These are phyloP conservation scores for Passiflora organensis DNA, from an alignment of 345 rosid species.

Conservation along the genomic window DNA sequence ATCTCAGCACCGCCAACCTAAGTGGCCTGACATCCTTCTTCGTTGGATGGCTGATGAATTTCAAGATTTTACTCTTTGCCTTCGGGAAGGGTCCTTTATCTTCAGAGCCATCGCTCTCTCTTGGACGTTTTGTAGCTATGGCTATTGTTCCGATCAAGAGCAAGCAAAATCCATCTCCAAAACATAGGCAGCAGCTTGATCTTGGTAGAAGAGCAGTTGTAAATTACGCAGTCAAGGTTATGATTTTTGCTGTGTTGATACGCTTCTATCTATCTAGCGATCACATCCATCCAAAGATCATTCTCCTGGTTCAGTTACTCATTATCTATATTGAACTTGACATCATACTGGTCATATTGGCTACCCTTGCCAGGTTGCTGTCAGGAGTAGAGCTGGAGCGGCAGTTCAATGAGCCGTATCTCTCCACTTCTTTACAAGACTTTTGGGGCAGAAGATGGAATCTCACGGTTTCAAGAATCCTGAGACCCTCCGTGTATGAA, in stretches of 20 bases:
- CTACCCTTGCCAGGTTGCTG: constrained; percentile 32
- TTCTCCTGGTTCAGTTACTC: constrained; percentile 29
- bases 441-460: constrained; percentile 29
- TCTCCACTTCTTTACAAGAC: constrained; percentile 25
- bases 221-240: constrained; percentile 30
- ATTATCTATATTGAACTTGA: constrained; percentile 44
- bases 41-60: constrained; percentile 22
- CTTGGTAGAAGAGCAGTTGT: constrained; percentile 10
- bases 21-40: constrained; percentile 14
- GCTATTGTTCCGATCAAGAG: constrained; percentile 60
- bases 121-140: constrained; percentile 38
- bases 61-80: constrained; percentile 19
- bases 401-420: constrained; percentile 50
- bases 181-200: constrained; percentile 4
- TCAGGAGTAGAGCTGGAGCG: constrained; percentile 38
- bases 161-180: constrained; percentile 19
- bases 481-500: constrained; percentile 17
- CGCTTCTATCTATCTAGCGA: constrained; percentile 22
- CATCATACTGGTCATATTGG: constrained; percentile 31
- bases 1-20: constrained; percentile 4
- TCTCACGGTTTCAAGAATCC: constrained; percentile 14
- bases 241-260: constrained; percentile 25
- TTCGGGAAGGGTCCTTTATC: constrained; percentile 16
- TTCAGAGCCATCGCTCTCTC: constrained; percentile 23
- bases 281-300: constrained; percentile 28